Conservation (phyloP, 2,329 filamentous ascomycete species). For the Exophiala sideris region DNA sequence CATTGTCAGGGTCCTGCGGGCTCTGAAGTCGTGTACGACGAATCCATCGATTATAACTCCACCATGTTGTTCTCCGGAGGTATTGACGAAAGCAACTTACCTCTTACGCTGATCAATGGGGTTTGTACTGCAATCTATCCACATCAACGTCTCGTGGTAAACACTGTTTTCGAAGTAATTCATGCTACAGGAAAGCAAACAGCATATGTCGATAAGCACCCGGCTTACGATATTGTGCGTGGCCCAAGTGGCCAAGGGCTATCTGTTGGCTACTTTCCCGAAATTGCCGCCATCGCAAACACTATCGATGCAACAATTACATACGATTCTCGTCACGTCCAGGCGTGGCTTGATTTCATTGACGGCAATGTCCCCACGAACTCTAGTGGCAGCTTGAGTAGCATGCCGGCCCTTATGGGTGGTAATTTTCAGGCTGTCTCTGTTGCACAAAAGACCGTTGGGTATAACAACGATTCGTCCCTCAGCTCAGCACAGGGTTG, state of each 20-base stretch:
- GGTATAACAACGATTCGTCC: conserved; percentile 25
- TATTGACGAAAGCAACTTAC: conserved; percentile 29
- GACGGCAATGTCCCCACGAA: conserved; percentile 21
- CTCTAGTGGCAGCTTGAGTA: conserved; percentile 22
- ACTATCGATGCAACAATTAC: conserved; percentile 29
- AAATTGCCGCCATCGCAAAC: conserved; percentile 26
- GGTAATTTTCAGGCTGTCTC: conserved; percentile 33
- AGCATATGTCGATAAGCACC: conserved; percentile 34
- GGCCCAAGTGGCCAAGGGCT: conserved; percentile 32
- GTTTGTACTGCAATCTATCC: neutral
- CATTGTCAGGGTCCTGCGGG: conserved; percentile 29
- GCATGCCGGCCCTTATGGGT: conserved; percentile 28
- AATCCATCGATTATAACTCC: conserved; percentile 29
- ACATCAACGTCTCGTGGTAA: neutral
- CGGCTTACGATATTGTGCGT: conserved; percentile 32
- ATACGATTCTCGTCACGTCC: conserved; percentile 31
- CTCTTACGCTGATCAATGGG: conserved; percentile 9
- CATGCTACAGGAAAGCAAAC: conserved; percentile 26
- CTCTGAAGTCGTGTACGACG: conserved; percentile 31
- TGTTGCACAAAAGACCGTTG: conserved; percentile 32
- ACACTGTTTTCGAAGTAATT: conserved; percentile 29
- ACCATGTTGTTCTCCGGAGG: conserved; percentile 29
- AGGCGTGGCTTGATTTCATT: conserved; percentile 31
- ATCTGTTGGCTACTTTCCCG: conserved; percentile 33
- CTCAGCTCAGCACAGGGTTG: conserved; percentile 30